Evolutionary conservation across 2,329 filamentous ascomycete species (phyloP).

Genomic region (Aspergillus hortae): DNA sequence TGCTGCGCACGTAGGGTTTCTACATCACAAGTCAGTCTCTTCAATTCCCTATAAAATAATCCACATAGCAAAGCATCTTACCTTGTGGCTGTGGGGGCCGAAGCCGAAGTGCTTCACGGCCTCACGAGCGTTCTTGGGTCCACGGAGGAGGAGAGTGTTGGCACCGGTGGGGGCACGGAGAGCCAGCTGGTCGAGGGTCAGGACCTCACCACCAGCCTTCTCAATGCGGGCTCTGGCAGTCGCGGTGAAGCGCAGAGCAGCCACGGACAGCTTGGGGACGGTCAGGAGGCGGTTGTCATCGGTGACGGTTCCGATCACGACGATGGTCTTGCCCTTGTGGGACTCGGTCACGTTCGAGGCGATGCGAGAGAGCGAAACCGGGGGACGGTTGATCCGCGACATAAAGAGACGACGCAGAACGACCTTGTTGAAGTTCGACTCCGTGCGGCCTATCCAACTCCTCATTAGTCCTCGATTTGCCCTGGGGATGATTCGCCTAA

Average conservation of each 20-base stretch:
- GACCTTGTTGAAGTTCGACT: constrained; percentile 97
- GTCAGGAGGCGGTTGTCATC: constrained; percentile 93
- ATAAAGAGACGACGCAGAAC: constrained; percentile 96
- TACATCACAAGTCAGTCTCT: constrained; percentile 35
- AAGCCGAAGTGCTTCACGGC: constrained; percentile 99
- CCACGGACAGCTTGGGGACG: constrained; percentile 88
- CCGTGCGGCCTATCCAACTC: constrained; percentile 71
- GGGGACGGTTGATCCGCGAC: constrained; percentile 97
- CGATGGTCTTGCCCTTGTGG: constrained; percentile 70
- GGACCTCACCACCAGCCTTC: constrained; percentile 88
- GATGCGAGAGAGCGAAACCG: constrained; percentile 91
- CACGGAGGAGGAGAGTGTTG: constrained; percentile 96
- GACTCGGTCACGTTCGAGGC: constrained; percentile 61
- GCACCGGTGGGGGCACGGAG: constrained; percentile 90
- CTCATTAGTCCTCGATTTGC: constrained; percentile 15
- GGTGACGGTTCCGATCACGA: constrained; percentile 91
- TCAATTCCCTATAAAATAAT: not conserved
- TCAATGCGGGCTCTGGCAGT: constrained; percentile 90
- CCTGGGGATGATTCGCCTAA: not conserved
- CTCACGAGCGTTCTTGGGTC: constrained; percentile 97
- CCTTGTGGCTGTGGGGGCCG: constrained; percentile 97
- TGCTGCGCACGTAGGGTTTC: constrained; percentile 97
- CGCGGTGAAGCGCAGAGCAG: constrained; percentile 93
- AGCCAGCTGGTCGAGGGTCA: constrained; percentile 97
- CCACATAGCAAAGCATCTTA: constrained; percentile 39